Conservation (phyloP, 768 basidiomycete species). For the Clathrus columnatus region DNA sequence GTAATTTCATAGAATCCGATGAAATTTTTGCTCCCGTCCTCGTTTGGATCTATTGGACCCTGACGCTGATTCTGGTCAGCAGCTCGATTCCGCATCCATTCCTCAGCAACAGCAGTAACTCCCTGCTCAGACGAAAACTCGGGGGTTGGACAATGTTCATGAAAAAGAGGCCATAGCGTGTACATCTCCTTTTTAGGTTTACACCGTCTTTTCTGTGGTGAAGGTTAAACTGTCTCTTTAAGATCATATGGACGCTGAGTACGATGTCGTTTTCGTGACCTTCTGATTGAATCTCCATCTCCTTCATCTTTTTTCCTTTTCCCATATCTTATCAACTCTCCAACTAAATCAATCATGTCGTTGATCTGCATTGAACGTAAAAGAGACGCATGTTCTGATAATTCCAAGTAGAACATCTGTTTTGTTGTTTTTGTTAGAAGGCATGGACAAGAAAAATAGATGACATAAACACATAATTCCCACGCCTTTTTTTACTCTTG, state of each 20-base stretch:
- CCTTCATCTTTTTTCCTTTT: conserved; percentile 8
- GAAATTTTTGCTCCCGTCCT: conserved; percentile 7
- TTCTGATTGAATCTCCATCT: conserved; percentile 17
- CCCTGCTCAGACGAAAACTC: conserved; percentile 70
- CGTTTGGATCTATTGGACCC: not conserved
- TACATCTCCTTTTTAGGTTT: conserved; percentile 34
- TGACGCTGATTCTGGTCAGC: not conserved
- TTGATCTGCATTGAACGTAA: conserved; percentile 54
- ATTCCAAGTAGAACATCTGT: conserved; percentile 43
- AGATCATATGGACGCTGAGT: not conserved
- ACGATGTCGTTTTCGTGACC: not conserved
- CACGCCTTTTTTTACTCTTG: too few species aligned
- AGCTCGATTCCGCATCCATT: conserved; percentile 22
- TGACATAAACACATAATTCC: too few species aligned
- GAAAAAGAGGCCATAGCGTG: conserved; percentile 70
- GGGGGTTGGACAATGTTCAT: conserved; percentile 51
- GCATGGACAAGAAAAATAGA: too few species aligned
- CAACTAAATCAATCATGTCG: conserved; percentile 47
- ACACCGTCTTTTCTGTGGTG: conserved; percentile 18
- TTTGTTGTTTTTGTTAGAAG: not conserved
- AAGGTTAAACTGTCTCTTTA: not conserved
- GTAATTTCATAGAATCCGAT: conserved; percentile 12
- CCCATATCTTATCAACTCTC: conserved; percentile 34
- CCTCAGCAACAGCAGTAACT: conserved; percentile 38
- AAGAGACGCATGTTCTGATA: conserved; percentile 59